These are phyloP conservation scores for Trametes villosa DNA, from an alignment of 768 basidiomycete genomes.

Conservation along the genomic window DNA sequence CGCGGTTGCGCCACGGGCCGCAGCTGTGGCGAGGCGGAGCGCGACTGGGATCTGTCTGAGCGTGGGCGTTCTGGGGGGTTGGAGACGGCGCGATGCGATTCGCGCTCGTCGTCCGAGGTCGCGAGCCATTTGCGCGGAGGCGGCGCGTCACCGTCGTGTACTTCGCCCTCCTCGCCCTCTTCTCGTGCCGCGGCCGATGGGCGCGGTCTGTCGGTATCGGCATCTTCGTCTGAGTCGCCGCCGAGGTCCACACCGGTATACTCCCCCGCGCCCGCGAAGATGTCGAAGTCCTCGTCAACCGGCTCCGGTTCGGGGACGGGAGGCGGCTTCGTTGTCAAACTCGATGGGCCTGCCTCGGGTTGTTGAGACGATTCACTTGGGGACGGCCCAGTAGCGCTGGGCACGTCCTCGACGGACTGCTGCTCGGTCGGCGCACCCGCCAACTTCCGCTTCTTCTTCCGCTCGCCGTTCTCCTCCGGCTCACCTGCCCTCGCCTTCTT, in stretches of 20 bases:
- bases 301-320: constrained; percentile 43
- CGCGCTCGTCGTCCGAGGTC: constrained; percentile 25
- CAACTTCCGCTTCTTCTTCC: constrained; percentile 65
- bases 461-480: constrained; percentile 39
- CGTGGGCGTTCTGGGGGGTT: constrained; percentile 11
- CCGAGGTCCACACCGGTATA: constrained; percentile 71
- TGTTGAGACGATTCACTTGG: not conserved
- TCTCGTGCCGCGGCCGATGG: not conserved
- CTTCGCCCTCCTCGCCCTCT: constrained; percentile 21
- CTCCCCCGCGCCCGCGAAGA: constrained; percentile 85
- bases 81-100: constrained; percentile 6
- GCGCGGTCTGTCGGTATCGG: not conserved
- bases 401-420: not conserved
- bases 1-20: not conserved
- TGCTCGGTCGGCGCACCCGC: not conserved
- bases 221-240: constrained; percentile 45
- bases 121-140: constrained; percentile 24
- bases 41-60: not conserved
- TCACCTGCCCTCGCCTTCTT: constrained; percentile 46
- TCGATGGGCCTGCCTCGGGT: constrained; percentile 27
- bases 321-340: constrained; percentile 25
- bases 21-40: constrained; percentile 6
- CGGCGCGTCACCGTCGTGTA: constrained; percentile 7
- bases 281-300: constrained; percentile 76
- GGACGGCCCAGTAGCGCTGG: not conserved